Evolutionary conservation across 2,329 filamentous ascomycete genomes (phyloP).

Genomic region (Monilinia fructicola): DNA sequence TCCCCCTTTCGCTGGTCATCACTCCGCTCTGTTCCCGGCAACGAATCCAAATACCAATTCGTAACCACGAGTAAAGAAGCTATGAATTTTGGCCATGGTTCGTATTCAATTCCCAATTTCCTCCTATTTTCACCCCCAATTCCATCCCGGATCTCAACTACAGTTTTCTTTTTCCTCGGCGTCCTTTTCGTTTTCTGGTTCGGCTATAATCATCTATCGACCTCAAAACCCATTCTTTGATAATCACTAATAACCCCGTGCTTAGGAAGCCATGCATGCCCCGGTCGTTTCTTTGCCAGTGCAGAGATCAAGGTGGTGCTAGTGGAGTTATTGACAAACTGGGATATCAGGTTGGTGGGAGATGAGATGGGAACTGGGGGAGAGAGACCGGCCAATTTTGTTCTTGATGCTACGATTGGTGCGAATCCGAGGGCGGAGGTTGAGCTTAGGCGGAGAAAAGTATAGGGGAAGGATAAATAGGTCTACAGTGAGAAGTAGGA

Average conservation of each 20-base stretch:
- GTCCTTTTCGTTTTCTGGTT: too few species aligned
- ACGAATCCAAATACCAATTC: constrained; percentile 11
- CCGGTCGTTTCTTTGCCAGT: constrained; percentile 11
- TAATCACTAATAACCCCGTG: too few species aligned
- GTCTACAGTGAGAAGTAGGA: too few species aligned
- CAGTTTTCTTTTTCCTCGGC: too few species aligned
- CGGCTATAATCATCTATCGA: too few species aligned
- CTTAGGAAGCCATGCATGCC: constrained; percentile 9
- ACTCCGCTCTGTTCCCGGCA: not conserved
- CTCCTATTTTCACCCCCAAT: too few species aligned
- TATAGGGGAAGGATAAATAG: not conserved
- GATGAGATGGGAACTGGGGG: not conserved
- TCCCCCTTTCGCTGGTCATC: not conserved
- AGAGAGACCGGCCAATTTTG: not conserved
- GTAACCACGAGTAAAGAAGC: not conserved
- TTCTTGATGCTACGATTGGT: not conserved
- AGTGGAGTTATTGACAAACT: not conserved
- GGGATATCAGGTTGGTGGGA: not conserved
- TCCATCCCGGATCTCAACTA: too few species aligned
- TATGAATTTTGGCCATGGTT: constrained; percentile 11
- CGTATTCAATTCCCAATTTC: too few species aligned
- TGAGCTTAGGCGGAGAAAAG: constrained; percentile 8
- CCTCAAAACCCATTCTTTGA: too few species aligned
- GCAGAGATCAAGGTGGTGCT: constrained; percentile 3
- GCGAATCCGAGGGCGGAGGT: not conserved